Base-by-base conservation (phyloP, 148 eudicot genomes). In the Selenicereus undatus region DNA sequence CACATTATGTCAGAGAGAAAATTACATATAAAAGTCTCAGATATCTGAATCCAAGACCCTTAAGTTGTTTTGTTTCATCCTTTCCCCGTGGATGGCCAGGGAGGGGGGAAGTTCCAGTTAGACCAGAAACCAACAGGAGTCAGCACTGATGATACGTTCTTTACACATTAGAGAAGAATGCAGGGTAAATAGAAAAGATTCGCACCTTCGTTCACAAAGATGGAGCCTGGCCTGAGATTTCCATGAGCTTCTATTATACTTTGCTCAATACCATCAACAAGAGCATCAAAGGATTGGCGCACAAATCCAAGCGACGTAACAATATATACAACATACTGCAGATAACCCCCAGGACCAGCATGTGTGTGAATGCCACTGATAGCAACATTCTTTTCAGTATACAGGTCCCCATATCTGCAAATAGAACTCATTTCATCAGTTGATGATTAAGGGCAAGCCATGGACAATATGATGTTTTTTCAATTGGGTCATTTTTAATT, bases 291-390 rank as follows among this genome's bases (percentile, higher is more conserved):
- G 32, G 98, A 94, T 78, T 94, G 95, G 74, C 91, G 97, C 48
- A 94, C 95, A 83, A 94, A 94, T 52, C 98, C 98, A 65, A 94
- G 93, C 74, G 98, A 94, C 62, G 98, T 94, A 27, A 94, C 91
- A 78, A 94, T 87, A 86, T 94, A 94, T 69, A 92, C 93, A 81
- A 95, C 89, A 88, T 96, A 96, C 80, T 96, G 99, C 20, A 96
- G 91, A 86, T 93, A 92, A 81, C 99, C 99, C 65, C 97, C 99
- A 13, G 99, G 99, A 52, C 99, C 99, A 78, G 99, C 97, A 84
- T 96, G 99, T 20, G 99, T 92, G 81, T 96, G 99, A 76, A 93
- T 96, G 42, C 99, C 99, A 82, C 99, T 96, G 68, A 96, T 93
- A 71, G 98, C 99, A 89, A 93, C 98, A 89, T 96, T 96, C 2